Base-by-base conservation (phyloP, 495 filamentous ascomycete species). In the Penicillium macrosclerotiorum region DNA sequence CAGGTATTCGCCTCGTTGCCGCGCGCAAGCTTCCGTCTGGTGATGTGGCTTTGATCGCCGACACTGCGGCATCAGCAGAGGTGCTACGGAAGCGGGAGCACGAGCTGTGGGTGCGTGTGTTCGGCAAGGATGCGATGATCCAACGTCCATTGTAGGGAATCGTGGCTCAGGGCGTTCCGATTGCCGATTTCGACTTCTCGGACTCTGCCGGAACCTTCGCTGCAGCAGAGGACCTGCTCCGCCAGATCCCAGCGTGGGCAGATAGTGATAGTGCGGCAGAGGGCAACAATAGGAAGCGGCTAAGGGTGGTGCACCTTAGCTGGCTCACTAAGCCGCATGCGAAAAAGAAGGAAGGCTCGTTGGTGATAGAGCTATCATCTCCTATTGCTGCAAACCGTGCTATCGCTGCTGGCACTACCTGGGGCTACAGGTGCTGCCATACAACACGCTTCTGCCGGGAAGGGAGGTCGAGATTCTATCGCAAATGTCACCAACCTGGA, bases 131-230 rank as follows among this genome's bases (percentile, higher is more conserved):
- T 5, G 19, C 42, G 9, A 37, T 39, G 27, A 36, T 57, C 31
- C 49, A 51, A 8, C 30, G 47, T 14, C 54, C 44, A 8, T 53
- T 41, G 17, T 57, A 36, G 54, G 54, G 54, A 16, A 45, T 57
- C n/a, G 54, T 57, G 22, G 40, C 44, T 24, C 24, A 49, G 12
- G 32, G 42, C 3, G 33, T 57, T n/a, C 37, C 38, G 24, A n/a
- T n/a, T n/a, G n/a, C n/a, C n/a, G n/a, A n/a, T n/a, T 5, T 36
- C 39, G 23, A 49, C 49, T 29, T 33, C 49, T 13, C 18, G 52
- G 11, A 46, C 25, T 12, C 20, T 8, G 29, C 42, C 49, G 26
- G 35, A 26, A 54, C 49, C 44, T 23, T 17, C 36, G 19, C 39
- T 29, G 26, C 30, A 24, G 35, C 26, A 33, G 19, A 35, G 5